These are phyloP conservation scores for Chaetomidium leptoderma DNA, from an alignment of 495 filamentous ascomycete species.

Conservation along the genomic window DNA sequence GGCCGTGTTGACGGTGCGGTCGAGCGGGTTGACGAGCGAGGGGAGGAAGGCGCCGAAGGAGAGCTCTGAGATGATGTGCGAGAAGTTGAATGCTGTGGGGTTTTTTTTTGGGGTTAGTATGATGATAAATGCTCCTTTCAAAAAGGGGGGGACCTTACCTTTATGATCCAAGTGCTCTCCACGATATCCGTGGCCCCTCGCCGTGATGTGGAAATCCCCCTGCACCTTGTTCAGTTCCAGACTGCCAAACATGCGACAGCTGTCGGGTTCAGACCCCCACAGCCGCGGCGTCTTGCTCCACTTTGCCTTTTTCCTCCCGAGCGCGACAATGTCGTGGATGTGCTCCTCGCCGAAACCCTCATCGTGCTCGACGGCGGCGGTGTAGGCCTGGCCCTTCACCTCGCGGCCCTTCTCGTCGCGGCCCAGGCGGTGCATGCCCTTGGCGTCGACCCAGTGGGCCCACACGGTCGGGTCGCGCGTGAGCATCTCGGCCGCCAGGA, in stretches of 20 bases:
- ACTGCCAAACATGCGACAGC: conserved; percentile 84
- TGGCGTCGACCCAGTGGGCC: conserved; percentile 71
- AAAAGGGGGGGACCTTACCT: conserved; percentile 48
- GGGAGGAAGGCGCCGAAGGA: conserved; percentile 97
- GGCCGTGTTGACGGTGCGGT: conserved; percentile 76
- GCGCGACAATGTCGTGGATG: conserved; percentile 65
- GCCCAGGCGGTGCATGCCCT: conserved; percentile 64
- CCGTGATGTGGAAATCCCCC: conserved; percentile 97
- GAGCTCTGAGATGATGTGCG: conserved; percentile 92
- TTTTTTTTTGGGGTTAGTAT: conserved; percentile 7
- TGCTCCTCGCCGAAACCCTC: conserved; percentile 64
- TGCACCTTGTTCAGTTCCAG: conserved; percentile 93
- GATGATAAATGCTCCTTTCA: neutral
- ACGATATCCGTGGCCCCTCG: conserved; percentile 84
- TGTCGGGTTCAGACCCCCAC: conserved; percentile 51
- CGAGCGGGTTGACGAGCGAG: conserved; percentile 87
- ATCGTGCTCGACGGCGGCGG: conserved; percentile 49
- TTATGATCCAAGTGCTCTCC: conserved; percentile 79
- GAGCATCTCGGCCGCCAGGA: conserved; percentile 74
- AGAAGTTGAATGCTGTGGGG: conserved; percentile 85
- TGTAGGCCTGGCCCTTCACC: conserved; percentile 53
- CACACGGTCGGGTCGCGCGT: conserved; percentile 73
- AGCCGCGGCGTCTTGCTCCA: conserved; percentile 71
- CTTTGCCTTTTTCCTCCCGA: conserved; percentile 51
- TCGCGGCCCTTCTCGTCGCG: conserved; percentile 43